These are phyloP conservation scores for Xylaria sp. DNA, from an alignment of 2,329 filamentous ascomycete species.

Conservation along the genomic window DNA sequence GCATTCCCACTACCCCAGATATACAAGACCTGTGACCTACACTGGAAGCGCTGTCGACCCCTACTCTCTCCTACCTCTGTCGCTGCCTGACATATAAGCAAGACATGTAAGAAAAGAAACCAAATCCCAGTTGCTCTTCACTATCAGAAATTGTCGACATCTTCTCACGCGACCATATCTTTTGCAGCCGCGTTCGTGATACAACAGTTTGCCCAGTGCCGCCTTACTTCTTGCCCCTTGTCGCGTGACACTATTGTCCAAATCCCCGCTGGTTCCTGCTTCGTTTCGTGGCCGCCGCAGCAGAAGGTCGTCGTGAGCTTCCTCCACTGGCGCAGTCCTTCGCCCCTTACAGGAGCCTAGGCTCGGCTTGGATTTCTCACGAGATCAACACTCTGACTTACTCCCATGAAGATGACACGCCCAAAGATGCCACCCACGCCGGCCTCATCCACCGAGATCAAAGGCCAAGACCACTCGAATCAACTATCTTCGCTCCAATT, in stretches of 20 bases:
- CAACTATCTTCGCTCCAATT: constrained; percentile 67
- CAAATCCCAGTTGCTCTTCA: not conserved
- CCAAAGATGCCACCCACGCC: constrained; percentile 75
- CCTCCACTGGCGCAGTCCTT: not conserved
- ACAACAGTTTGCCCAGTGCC: constrained; percentile 10
- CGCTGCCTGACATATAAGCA: not conserved
- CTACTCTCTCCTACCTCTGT: not conserved
- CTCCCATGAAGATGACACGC: constrained; percentile 62
- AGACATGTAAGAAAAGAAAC: not conserved
- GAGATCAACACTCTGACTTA: not conserved
- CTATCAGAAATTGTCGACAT: not conserved
- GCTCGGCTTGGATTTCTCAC: constrained; percentile 3
- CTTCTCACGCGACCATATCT: constrained; percentile 3
- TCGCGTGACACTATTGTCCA: constrained; percentile 27
- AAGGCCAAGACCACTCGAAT: constrained; percentile 69
- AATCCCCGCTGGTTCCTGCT: not conserved
- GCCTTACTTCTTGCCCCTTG: constrained; percentile 17
- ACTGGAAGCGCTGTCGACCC: not conserved
- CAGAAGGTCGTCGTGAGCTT: not conserved
- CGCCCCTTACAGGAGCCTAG: not conserved
- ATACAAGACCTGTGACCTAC: not conserved
- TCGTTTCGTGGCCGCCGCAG: not conserved
- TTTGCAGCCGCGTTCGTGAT: constrained; percentile 13
- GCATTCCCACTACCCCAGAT: no score
- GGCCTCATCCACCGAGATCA: constrained; percentile 79